phyloP scores from a whole-genome alignment of 2,329 filamentous ascomycete genomes.

The Epichloe sibirici region DNA sequence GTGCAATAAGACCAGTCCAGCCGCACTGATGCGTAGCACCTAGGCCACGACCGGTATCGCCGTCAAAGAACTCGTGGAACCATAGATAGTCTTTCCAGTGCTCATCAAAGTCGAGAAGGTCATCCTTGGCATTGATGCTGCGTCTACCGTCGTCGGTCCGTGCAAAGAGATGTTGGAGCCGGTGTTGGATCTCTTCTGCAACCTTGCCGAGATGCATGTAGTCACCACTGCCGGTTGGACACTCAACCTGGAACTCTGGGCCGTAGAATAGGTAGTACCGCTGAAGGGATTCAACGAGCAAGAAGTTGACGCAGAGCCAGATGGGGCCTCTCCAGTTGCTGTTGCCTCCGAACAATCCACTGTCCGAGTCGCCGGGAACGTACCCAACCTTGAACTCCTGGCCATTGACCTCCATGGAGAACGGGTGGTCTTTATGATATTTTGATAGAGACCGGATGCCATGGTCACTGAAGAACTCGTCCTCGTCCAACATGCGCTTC shows the following conservation, averaged over 20 bases:
- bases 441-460: conserved; percentile 89
- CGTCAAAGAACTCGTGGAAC: conserved; percentile 98
- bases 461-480: conserved; percentile 82
- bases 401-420: conserved; percentile 91
- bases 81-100: conserved; percentile 78
- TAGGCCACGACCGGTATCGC: conserved; percentile 76
- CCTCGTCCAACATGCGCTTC: conserved; percentile 82
- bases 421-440: conserved; percentile 79
- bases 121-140: conserved; percentile 75
- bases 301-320: conserved; percentile 92
- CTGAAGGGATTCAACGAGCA: conserved; percentile 87
- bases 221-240: conserved; percentile 84
- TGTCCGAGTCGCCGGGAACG: conserved; percentile 91
- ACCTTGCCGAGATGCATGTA: conserved; percentile 94
- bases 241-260: conserved; percentile 77
- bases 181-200: conserved; percentile 88
- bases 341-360: conserved; percentile 88
- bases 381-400: conserved; percentile 82
- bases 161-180: conserved; percentile 82
- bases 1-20: conserved; percentile 90
- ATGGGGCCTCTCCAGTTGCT: conserved; percentile 96
- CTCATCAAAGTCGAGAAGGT: conserved; percentile 80
- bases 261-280: conserved; percentile 96
- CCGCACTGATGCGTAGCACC: conserved; percentile 92
- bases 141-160: conserved; percentile 74